phyloP scores from a whole-genome alignment of 208 protist genomes.

The Crithidia thermophila region DNA sequence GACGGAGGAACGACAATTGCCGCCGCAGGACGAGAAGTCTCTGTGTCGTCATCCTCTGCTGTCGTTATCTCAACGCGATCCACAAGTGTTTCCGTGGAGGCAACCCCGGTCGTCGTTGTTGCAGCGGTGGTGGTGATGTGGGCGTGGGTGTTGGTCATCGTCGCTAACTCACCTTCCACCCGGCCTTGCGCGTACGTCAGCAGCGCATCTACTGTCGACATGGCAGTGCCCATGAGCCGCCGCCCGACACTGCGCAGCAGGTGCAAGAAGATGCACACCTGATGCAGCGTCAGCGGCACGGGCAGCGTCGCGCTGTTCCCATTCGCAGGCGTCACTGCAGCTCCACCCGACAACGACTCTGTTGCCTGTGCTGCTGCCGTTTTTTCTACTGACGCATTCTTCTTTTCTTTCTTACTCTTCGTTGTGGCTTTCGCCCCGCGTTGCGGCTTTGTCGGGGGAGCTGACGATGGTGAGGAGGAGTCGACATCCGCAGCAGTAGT shows the following conservation, averaged over 20 bases:
- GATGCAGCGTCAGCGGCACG: constrained; percentile 20
- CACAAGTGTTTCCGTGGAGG: too few relatives aligned
- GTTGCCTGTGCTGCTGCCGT: neutral
- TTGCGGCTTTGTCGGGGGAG: too few relatives aligned
- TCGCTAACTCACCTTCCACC: neutral
- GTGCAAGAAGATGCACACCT: constrained; percentile 34
- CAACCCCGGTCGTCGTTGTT: too few relatives aligned
- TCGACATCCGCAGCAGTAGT: neutral
- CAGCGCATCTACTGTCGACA: constrained; percentile 42
- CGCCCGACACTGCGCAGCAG: constrained; percentile 28
- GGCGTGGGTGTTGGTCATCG: too few relatives aligned
- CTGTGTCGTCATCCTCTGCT: neutral
- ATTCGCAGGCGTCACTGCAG: neutral
- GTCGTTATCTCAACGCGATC: too few relatives aligned
- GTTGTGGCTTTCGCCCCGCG: too few relatives aligned
- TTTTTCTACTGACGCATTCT: neutral
- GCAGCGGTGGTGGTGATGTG: too few relatives aligned
- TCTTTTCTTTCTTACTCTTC: neutral
- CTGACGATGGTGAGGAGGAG: too few relatives aligned
- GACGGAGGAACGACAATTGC: neutral
- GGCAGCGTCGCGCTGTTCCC: neutral
- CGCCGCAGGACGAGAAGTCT: neutral
- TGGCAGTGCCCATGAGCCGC: constrained; percentile 15
- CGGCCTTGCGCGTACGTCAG: constrained; percentile 25
- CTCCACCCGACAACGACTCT: too few relatives aligned